A percentile compares a stretch with the other conserved stretches of the same genome.
Evolutionary conservation across 208 protist genomes (phyloP).

Genomic region (Sergeia podlipaevii): DNA sequence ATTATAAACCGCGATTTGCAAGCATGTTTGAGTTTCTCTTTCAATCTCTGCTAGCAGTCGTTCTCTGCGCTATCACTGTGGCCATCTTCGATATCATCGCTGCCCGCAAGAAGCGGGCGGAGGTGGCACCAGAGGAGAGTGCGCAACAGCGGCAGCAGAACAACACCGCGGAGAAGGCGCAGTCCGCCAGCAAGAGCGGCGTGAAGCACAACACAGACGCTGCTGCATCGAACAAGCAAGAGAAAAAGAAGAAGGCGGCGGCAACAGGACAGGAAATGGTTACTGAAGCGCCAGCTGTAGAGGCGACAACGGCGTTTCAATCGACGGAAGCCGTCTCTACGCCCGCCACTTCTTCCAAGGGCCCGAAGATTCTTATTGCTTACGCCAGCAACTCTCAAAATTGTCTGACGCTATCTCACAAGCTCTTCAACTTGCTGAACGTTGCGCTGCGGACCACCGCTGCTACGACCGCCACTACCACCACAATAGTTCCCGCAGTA

Average conservation of each 20-base stretch:
- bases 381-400: slow-evolving; percentile 67
- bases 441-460: background rate
- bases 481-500: slow-evolving; percentile 13
- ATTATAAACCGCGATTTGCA: too few species aligned
- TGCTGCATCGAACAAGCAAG: too few species aligned
- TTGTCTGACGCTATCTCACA: slow-evolving; percentile 51
- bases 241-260: background rate
- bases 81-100: too few species aligned
- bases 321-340: background rate
- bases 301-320: background rate
- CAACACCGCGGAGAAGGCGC: too few species aligned
- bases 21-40: too few species aligned
- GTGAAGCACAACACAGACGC: too few species aligned
- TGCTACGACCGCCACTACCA: background rate
- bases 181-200: too few species aligned
- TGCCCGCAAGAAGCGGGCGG: too few species aligned
- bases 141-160: too few species aligned
- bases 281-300: background rate
- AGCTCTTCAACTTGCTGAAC: slow-evolving; percentile 65
- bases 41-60: too few species aligned
- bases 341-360: background rate
- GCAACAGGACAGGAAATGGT: background rate
- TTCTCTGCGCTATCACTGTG: too few species aligned
- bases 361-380: slow-evolving; percentile 45
- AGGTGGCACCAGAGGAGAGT: too few species aligned